These are phyloP conservation scores for Tephrocybe rancida DNA, from an alignment of 768 basidiomycete genomes.

Conservation along the genomic window DNA sequence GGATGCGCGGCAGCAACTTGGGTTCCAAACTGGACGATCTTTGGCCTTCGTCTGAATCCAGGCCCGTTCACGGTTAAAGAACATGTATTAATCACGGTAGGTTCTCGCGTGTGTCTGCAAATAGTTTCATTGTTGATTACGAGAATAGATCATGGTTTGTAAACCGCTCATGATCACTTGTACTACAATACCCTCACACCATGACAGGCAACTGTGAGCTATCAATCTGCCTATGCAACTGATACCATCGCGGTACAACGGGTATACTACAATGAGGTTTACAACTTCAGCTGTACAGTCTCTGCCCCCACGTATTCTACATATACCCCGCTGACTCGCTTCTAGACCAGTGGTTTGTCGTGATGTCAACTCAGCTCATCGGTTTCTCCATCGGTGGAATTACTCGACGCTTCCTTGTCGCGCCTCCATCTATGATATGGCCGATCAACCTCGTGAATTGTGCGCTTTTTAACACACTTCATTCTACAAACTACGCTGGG, in stretches of 20 bases:
- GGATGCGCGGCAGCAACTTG: conserved; percentile 58
- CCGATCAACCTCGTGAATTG: conserved; percentile 73
- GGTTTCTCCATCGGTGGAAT: conserved; percentile 81
- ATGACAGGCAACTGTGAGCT: conserved; percentile 58
- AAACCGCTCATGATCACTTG: conserved; percentile 26
- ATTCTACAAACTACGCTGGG: conserved; percentile 68
- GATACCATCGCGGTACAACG: conserved; percentile 72
- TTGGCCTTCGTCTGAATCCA: conserved; percentile 68
- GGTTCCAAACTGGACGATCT: conserved; percentile 56
- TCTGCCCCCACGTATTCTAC: no score
- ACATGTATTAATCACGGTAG: conserved; percentile 61
- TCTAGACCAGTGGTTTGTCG: conserved; percentile 76
- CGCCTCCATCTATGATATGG: conserved; percentile 69
- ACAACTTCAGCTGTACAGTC: conserved; percentile 56
- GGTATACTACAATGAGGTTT: conserved; percentile 63
- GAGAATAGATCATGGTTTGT: conserved; percentile 37
- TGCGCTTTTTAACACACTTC: conserved; percentile 76
- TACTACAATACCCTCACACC: not conserved
- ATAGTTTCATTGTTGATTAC: not conserved
- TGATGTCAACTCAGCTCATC: conserved; percentile 69
- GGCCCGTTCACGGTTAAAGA: conserved; percentile 81
- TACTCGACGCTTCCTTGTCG: conserved; percentile 71
- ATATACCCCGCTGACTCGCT: no score
- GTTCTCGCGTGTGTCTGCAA: not conserved
- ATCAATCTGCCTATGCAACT: conserved; percentile 69